Conservation (phyloP, 768 basidiomycete species). For the Suillus weaverae region DNA sequence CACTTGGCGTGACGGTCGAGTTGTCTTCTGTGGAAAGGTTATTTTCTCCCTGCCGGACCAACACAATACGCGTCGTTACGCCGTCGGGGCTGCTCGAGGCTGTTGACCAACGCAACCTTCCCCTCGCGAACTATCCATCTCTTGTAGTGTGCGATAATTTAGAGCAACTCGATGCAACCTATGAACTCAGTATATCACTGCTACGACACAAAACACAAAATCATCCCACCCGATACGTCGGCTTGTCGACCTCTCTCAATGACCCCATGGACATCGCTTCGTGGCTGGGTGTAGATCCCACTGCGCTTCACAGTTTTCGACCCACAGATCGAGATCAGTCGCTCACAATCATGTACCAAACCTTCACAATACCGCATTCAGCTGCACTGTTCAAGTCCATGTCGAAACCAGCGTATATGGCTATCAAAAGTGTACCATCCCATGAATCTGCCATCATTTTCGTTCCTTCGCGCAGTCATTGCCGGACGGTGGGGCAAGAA, state of each 20-base stretch:
- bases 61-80: conserved; percentile 57
- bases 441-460: conserved; percentile 72
- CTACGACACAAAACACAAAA: conserved; percentile 65
- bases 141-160: conserved; percentile 83
- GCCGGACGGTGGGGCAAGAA: conserved; percentile 71
- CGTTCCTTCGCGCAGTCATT: conserved; percentile 83
- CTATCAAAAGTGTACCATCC: conserved; percentile 51
- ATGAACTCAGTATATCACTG: conserved; percentile 81
- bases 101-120: conserved; percentile 23
- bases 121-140: conserved; percentile 43
- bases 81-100: conserved; percentile 50
- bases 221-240: conserved; percentile 69
- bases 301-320: conserved; percentile 71
- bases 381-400: conserved; percentile 87
- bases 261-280: conserved; percentile 79
- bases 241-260: conserved; percentile 73
- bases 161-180: conserved; percentile 75
- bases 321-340: conserved; percentile 84
- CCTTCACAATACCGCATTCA: conserved; percentile 87
- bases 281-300: conserved; percentile 76
- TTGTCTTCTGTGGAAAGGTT: conserved; percentile 24
- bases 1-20: conserved; percentile 41
- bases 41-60: conserved; percentile 41
- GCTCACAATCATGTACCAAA: conserved; percentile 62
- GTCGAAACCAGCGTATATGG: conserved; percentile 84